A percentile compares a stretch with the other conserved stretches of the same genome.
Evolutionary conservation across 305 asterid species (phyloP).

Genomic region (Solanum hybrid): DNA sequence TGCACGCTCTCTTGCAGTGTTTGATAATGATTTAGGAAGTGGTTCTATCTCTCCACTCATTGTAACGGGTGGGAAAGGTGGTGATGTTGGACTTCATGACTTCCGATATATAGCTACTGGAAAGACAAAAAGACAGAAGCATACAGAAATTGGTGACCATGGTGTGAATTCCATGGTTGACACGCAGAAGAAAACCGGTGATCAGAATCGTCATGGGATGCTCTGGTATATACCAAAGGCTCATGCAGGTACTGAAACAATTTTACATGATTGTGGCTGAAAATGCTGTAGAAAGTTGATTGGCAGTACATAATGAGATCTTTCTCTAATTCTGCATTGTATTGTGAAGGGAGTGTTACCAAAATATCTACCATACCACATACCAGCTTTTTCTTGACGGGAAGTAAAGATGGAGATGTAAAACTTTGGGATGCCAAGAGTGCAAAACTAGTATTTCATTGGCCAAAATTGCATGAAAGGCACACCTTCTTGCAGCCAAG

Average conservation of each 20-base stretch:
- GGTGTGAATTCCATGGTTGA: constrained; percentile 47
- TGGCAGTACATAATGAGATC: neutral
- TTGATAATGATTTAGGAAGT: constrained; percentile 88
- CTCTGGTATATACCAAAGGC: constrained; percentile 99
- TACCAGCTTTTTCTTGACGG: constrained; percentile 93
- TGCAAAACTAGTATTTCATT: constrained; percentile 79
- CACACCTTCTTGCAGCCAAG: constrained; percentile 86
- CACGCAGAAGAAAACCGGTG: constrained; percentile 72
- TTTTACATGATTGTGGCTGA: constrained; percentile 2
- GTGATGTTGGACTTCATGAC: constrained; percentile 97
- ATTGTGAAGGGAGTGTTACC: constrained; percentile 70
- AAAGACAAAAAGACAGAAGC: constrained; percentile 80
- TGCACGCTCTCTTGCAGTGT: constrained; percentile 82
- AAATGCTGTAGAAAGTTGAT: constrained; percentile 3
- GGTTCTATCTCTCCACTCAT: constrained; percentile 93
- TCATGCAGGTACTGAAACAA: constrained; percentile 66
- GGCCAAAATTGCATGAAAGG: constrained; percentile 95
- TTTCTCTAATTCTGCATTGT: constrained; percentile 13
- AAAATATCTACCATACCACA: constrained; percentile 81
- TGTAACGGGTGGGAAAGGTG: constrained; percentile 89
- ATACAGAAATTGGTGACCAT: constrained; percentile 51
- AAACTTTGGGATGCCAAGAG: constrained; percentile 99
- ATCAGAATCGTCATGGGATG: constrained; percentile 98
- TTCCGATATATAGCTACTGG: constrained; percentile 99
- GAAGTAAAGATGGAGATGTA: constrained; percentile 99